phyloP scores from a whole-genome alignment of 2,329 filamentous ascomycete genomes.

The Aspergillus terreus region DNA sequence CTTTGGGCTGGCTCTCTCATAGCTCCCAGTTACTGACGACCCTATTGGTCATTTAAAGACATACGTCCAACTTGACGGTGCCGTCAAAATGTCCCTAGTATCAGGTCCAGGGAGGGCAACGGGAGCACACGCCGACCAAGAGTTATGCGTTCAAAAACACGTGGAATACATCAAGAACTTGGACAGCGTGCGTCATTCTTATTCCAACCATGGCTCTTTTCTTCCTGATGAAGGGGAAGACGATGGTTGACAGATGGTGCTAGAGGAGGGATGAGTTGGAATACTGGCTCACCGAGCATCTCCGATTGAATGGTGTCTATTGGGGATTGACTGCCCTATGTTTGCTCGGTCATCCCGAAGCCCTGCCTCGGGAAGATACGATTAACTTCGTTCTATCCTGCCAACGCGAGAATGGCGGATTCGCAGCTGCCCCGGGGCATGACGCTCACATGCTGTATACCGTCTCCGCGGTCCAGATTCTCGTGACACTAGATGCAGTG shows the following conservation, averaged over 20 bases:
- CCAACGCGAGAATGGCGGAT: conserved; percentile 81
- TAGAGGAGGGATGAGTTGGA: conserved; percentile 89
- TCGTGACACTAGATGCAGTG: conserved; percentile 80
- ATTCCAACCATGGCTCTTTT: conserved; percentile 19
- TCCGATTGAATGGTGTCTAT: conserved; percentile 92
- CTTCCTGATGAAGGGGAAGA: conserved; percentile 11
- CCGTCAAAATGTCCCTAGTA: conserved; percentile 53
- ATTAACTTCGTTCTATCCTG: conserved; percentile 96
- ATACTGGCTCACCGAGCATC: conserved; percentile 96
- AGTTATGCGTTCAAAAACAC: conserved; percentile 62
- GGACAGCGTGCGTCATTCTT: conserved; percentile 64
- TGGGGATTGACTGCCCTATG: conserved; percentile 91
- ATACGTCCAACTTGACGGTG: not conserved
- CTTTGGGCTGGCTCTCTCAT: not conserved
- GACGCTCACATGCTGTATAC: conserved; percentile 97
- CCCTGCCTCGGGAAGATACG: conserved; percentile 73
- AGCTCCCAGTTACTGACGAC: not conserved
- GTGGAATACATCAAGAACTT: conserved; percentile 91
- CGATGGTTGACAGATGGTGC: conserved; percentile 34
- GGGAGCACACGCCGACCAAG: conserved; percentile 43
- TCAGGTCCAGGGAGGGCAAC: conserved; percentile 57
- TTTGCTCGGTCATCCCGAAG: conserved; percentile 75
- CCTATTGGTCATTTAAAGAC: not conserved
- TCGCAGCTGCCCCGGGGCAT: conserved; percentile 89
- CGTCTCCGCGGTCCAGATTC: conserved; percentile 88